Base-by-base conservation (phyloP, 2,329 filamentous ascomycete genomes). In the Cladorrhinum sp. region DNA sequence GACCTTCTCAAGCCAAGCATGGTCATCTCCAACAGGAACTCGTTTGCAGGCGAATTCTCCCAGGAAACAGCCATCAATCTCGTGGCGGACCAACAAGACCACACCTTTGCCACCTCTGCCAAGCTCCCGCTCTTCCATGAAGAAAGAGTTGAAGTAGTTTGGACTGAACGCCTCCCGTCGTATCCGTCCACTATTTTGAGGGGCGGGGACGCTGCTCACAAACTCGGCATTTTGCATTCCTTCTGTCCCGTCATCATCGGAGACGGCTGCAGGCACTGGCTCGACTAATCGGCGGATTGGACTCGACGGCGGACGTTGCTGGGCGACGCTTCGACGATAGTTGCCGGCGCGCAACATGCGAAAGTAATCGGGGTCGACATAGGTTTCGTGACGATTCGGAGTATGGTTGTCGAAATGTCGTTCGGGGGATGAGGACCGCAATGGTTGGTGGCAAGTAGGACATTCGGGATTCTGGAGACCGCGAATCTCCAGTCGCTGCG, bases 31-130 rank as follows among this genome's bases (percentile, higher is more conserved):
- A 2, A 99, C 95, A 0, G 95, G 96, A 0, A 99, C 93, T 51
- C 96, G 86, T 76, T 99, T 99, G 80, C 95, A 99, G 12, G 95
- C 95, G 74, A 96, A 99, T 65, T 95, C 85, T 1, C 95, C 95
- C 1, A 99, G 80, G 30, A 87, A 84, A 50, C 96, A 94, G 21
- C 91, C 89, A 73, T 98, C 95, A 61, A 99, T 86, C 66, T 96
- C 83, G 75, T 99, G 95, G 62, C 91, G 87, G 9, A 99, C 95
- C n/a, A 98, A 81, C 52, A 99, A 76, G 1, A 99, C 95, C 2
- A 99, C 92, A 0, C 95, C 95, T 72, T 96, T 96, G 2, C 96
- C 95, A 21, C 96, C 95, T 70, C 89, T 85, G 0, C 95, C 95
- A 0, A 99, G 81, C 69, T 94, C 88, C 4, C 84, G 82, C 74